Evolutionary conservation across 306 rosid species (phyloP).

Genomic region (Cucumis sativus): DNA sequence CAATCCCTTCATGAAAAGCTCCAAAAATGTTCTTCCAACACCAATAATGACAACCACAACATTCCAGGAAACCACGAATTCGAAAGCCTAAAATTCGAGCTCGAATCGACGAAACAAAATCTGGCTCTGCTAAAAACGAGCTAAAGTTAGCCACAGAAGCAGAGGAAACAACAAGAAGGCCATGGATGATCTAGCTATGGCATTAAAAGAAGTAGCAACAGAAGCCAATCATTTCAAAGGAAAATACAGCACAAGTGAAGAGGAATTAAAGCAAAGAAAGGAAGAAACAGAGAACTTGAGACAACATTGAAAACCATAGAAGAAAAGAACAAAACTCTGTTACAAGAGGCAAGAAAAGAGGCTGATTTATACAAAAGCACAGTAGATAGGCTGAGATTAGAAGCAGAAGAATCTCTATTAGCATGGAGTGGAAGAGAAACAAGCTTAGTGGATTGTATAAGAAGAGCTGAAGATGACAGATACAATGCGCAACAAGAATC

Average conservation of each 20-base stretch:
- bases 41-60: neutral
- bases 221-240: conserved; percentile 56
- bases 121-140: conserved; percentile 28
- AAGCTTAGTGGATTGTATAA: conserved; percentile 60
- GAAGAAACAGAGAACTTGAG: conserved; percentile 43
- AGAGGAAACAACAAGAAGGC: conserved; percentile 75
- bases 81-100: conserved; percentile 13
- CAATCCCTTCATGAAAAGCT: conserved; percentile 26
- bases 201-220: conserved; percentile 72
- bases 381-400: conserved; percentile 54
- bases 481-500: conserved; percentile 24
- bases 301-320: conserved; percentile 20
- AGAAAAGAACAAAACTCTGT: conserved; percentile 28
- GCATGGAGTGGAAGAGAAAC: conserved; percentile 75
- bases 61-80: conserved; percentile 6
- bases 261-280: conserved; percentile 46
- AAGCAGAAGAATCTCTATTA: conserved; percentile 63
- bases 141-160: conserved; percentile 42
- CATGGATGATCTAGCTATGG: conserved; percentile 78
- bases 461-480: conserved; percentile 59
- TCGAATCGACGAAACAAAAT: conserved; percentile 9
- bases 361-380: conserved; percentile 45
- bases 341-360: conserved; percentile 47
- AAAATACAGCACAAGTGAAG: conserved; percentile 22
- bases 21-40: neutral